Percentiles rank a stretch among this genome's conserved stretches.
Conservation (phyloP, 108 stramenopile species). For the Cyclotella choctawhatcheeana region DNA sequence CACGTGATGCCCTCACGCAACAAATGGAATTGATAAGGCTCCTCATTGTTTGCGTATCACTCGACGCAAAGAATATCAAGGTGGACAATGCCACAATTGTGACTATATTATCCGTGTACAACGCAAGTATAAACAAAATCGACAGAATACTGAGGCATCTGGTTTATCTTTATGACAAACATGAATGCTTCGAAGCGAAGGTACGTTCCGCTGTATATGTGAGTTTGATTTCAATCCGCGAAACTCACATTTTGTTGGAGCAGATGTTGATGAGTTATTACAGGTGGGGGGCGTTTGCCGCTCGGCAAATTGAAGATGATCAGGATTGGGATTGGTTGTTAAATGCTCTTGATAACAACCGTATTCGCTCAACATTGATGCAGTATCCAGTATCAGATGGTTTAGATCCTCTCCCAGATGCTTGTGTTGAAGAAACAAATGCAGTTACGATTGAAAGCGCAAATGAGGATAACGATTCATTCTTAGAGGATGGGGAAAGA, state of each 20-base stretch:
- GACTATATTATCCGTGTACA: slow-evolving; percentile 44
- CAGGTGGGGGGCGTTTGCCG: slow-evolving; percentile 21
- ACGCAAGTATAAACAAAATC: slow-evolving; percentile 38
- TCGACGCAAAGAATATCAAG: slow-evolving; percentile 34
- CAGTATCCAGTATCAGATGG: slow-evolving; percentile 63
- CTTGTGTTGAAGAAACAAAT: slow-evolving; percentile 11
- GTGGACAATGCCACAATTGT: slow-evolving; percentile 46
- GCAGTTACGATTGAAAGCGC: slow-evolving; percentile 1
- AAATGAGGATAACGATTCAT: slow-evolving; percentile 8
- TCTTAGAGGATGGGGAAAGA: slow-evolving; percentile 23
- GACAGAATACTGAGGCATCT: slow-evolving; percentile 44
- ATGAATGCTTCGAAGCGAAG: slow-evolving; percentile 29
- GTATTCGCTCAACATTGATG: slow-evolving; percentile 61
- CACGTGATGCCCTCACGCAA: slow-evolving; percentile 22
- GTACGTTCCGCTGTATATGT: slow-evolving; percentile 6
- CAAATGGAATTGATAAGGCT: slow-evolving; percentile 50
- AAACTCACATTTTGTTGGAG: not conserved
- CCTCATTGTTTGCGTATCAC: slow-evolving; percentile 51
- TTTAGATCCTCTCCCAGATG: slow-evolving; percentile 23
- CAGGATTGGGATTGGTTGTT: slow-evolving; percentile 67
- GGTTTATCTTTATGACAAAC: slow-evolving; percentile 32
- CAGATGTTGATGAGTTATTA: slow-evolving; percentile 25
- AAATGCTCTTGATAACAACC: slow-evolving; percentile 55
- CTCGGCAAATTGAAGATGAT: slow-evolving; percentile 8
- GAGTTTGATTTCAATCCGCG: not conserved